phyloP scores from a whole-genome alignment of 441 rosid species.

The Syzygium malaccense region DNA sequence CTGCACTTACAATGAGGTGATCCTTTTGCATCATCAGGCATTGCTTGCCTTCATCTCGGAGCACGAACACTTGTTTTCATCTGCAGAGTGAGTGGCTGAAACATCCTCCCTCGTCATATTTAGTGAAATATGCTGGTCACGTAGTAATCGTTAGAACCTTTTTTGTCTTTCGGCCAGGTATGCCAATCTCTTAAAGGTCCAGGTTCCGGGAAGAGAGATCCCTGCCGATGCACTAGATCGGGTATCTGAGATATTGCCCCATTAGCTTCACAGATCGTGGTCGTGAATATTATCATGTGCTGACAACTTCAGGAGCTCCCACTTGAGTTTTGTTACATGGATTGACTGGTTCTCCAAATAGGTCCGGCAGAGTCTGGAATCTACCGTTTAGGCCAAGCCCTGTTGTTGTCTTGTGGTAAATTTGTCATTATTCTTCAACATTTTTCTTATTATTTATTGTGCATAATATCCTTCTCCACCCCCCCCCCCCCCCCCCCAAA shows the following conservation, averaged over 20 bases:
- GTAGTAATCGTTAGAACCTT: neutral
- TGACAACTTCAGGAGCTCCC: constrained; percentile 52
- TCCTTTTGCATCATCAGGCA: constrained; percentile 43
- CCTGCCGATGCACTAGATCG: constrained; percentile 5
- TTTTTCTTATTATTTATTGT: neutral
- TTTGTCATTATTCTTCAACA: neutral
- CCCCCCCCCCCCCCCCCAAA: neutral
- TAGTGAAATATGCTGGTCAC: neutral
- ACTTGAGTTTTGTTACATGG: neutral
- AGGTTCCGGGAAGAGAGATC: constrained; percentile 6
- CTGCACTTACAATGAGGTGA: neutral
- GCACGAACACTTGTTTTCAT: constrained; percentile 58
- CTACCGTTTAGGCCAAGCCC: neutral
- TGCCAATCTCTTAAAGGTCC: constrained; percentile 2
- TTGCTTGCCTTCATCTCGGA: constrained; percentile 84
- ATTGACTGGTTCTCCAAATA: neutral
- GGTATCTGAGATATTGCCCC: neutral
- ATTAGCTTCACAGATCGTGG: constrained; percentile 4
- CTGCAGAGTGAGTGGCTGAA: constrained; percentile 50
- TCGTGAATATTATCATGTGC: constrained; percentile 34
- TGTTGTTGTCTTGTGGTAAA: neutral
- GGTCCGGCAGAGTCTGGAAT: neutral
- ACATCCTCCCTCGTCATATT: neutral
- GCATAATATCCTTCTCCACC: neutral
- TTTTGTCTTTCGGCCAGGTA: neutral